A percentile compares a stretch with the other conserved stretches of the same genome.
Evolutionary conservation across 148 eudicot genomes (phyloP).

Genomic region (Nepenthes gracilis): DNA sequence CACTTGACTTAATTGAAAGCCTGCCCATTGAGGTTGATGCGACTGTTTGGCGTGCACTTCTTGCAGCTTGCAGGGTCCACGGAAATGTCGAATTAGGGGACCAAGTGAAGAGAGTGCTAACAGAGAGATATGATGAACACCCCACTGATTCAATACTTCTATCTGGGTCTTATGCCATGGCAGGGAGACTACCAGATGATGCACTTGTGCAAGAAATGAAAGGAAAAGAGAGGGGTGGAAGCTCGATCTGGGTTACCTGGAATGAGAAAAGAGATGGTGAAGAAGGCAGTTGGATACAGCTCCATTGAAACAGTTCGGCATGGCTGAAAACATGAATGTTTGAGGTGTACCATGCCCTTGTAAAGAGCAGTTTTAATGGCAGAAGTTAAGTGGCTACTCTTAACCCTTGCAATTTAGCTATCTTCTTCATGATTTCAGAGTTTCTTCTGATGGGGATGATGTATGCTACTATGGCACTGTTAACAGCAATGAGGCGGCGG

Average conservation of each 20-base stretch:
- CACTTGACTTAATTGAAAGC: slow-evolving; percentile 17
- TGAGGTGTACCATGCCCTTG: slow-evolving; percentile 1
- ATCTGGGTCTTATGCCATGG: slow-evolving; percentile 15
- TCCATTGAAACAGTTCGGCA: slow-evolving; percentile 12
- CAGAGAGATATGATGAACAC: slow-evolving; percentile 17
- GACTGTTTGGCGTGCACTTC: slow-evolving; percentile 32
- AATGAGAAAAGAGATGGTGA: neutral
- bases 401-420: neutral
- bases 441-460: no score
- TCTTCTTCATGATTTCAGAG: neutral
- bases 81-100: slow-evolving; percentile 24
- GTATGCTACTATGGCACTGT: no score
- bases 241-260: slow-evolving; percentile 1
- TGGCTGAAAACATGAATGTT: slow-evolving; percentile 1
- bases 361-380: neutral
- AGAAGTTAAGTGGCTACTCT: neutral
- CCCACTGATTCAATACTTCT: slow-evolving; percentile 24
- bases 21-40: slow-evolving; percentile 23
- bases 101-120: slow-evolving; percentile 17
- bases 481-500: no score
- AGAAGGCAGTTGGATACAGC: slow-evolving; percentile 18
- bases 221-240: neutral
- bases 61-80: slow-evolving; percentile 28
- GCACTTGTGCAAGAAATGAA: neutral
- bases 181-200: slow-evolving; percentile 14